Base-by-base conservation (phyloP, 176 grass and related monocot genomes). In the Musa itinerans region DNA sequence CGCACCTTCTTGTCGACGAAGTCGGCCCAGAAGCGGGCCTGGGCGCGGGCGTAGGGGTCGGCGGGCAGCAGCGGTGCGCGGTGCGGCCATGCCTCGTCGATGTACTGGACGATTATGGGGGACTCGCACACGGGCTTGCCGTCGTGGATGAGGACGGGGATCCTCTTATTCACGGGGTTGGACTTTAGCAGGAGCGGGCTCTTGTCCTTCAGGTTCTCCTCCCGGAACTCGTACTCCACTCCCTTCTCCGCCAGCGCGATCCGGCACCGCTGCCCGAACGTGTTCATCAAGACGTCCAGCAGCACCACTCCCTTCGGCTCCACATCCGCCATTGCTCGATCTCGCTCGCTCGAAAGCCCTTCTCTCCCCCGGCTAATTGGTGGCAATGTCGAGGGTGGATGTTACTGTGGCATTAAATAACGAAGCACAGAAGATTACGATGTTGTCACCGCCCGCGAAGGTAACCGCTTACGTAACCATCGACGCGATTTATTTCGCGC, bases 151-250 rank as follows among this genome's bases (percentile, higher is more conserved):
- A 94, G 83, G 1, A 90, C 87, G 0, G 91, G 91, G 77, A 94
- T 74, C 78, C 88, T 89, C 85, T 90, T 90, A 71, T 90, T 66
- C 9, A 96, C n/a, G 0, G 92, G 92, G 75, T 96, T 96, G 81
- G 84, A 63, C 3, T 74, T 72, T 16, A 92, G 71, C 52, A 96
- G 81, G 50, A 87, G 82, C 52, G 84, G 74, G 69, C 92, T 86
- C 89, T 96, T 92, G 68, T 72, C 61, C 12, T 54, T 24, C 81
- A 92, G 71, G 63, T 92, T 74, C 11, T 80, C 64, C 75, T 89
- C 88, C 71, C 79, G 76, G 52, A 74, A 76, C 51, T 83, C 67
- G 56, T 84, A 87, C 2, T 73, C 0, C 0, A 92, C 72, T 1
- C 72, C 80, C 59, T 96, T 96, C 77, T 92, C 84, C 0, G 55